Conservation (phyloP, 1,284 basidiomycete species). For the Coriolopsis trogii region DNA sequence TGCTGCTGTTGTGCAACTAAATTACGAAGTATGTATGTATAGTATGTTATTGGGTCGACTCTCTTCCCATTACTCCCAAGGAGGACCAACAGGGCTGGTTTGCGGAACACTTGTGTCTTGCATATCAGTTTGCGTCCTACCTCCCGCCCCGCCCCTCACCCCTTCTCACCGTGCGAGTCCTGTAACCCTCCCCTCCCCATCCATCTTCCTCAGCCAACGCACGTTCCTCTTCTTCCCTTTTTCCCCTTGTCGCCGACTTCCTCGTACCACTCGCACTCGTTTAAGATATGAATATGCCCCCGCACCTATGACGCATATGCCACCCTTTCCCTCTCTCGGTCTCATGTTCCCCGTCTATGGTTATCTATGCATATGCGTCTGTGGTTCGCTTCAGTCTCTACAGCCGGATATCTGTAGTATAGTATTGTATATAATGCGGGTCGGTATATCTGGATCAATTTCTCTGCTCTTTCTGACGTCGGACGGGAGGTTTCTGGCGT, state of each 20-base stretch:
- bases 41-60: neutral
- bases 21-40: conserved; percentile 26
- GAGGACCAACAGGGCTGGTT: too few relatives aligned
- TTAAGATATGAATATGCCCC: conserved; percentile 1
- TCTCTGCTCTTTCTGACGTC: too few relatives aligned
- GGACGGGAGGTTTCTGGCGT: too few relatives aligned
- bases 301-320: conserved; percentile 11
- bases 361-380: conserved; percentile 11
- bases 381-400: too few relatives aligned
- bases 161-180: too few relatives aligned
- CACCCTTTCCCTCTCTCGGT: neutral
- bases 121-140: too few relatives aligned
- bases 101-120: neutral
- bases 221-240: neutral
- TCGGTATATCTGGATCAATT: too few relatives aligned
- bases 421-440: too few relatives aligned
- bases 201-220: neutral
- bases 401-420: too few relatives aligned
- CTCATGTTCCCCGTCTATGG: neutral
- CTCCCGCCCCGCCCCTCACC: too few relatives aligned
- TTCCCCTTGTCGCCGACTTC: too few relatives aligned
- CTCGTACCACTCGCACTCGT: neutral
- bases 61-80: neutral
- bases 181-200: too few relatives aligned
- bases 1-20: conserved; percentile 24